phyloP scores from a whole-genome alignment of 345 rosid species.

The Camelina neglecta region DNA sequence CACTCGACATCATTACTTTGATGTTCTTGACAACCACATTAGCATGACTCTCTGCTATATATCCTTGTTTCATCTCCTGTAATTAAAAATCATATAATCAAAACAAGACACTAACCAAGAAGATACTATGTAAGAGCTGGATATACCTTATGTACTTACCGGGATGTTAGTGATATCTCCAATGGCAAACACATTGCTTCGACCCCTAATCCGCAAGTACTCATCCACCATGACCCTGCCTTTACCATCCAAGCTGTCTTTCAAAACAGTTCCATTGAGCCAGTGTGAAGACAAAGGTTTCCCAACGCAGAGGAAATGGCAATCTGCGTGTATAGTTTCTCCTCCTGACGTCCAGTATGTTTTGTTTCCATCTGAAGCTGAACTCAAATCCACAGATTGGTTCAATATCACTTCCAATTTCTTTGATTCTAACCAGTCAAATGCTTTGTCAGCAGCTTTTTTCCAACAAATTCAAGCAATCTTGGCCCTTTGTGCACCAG shows the following conservation, averaged over 20 bases:
- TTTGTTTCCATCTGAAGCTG: conserved; percentile 50
- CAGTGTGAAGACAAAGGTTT: conserved; percentile 69
- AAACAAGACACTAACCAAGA: neutral
- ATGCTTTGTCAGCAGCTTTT: conserved; percentile 71
- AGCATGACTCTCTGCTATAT: conserved; percentile 72
- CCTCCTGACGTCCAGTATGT: conserved; percentile 63
- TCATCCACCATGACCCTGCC: conserved; percentile 85
- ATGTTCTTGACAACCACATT: conserved; percentile 65
- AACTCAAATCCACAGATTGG: conserved; percentile 65
- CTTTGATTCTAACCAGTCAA: conserved; percentile 72
- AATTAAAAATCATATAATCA: conserved; percentile 11
- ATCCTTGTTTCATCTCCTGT: conserved; percentile 88
- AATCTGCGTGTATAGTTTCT: conserved; percentile 69
- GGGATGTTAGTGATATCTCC: conserved; percentile 77
- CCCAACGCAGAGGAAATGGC: conserved; percentile 75
- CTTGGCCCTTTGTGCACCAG: conserved; percentile 81
- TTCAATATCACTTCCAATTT: conserved; percentile 73
- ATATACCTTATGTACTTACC: conserved; percentile 48
- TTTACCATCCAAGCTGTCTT: conserved; percentile 55
- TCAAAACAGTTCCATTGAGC: conserved; percentile 63
- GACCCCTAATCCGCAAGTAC: conserved; percentile 60
- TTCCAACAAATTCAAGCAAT: conserved; percentile 76
- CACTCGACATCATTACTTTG: conserved; percentile 63
- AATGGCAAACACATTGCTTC: conserved; percentile 62
- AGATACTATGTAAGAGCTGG: neutral